Evolutionary conservation across 1,284 basidiomycete species (phyloP).

Genomic region (Waitea zeae): DNA sequence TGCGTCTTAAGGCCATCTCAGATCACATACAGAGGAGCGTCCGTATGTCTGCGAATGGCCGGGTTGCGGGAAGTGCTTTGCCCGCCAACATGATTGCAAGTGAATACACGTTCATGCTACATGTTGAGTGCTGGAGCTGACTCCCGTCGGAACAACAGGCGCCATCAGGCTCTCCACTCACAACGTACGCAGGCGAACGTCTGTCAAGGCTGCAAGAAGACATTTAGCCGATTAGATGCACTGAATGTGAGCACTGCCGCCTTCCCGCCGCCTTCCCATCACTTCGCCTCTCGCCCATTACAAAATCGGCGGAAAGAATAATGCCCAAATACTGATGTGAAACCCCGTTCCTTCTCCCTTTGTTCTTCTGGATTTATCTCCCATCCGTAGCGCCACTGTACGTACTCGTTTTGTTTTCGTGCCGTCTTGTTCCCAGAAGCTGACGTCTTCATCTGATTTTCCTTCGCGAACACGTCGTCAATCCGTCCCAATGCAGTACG

Average conservation of each 20-base stretch:
- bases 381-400: constrained; percentile 17
- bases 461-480: background rate
- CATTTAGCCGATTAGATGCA: constrained; percentile 86
- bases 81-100: constrained; percentile 94
- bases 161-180: constrained; percentile 78
- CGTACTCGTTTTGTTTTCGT: constrained; percentile 9
- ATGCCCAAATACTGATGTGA: background rate
- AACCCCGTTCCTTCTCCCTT: constrained; percentile 1
- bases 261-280: no score
- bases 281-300: background rate
- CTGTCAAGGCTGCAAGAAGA: constrained; percentile 86
- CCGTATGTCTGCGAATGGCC: constrained; percentile 90
- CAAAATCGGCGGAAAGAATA: no score
- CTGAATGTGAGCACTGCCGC: constrained; percentile 86
- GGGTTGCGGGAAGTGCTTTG: constrained; percentile 88
- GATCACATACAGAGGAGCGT: constrained; percentile 92
- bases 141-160: constrained; percentile 20
- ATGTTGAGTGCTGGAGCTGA: constrained; percentile 5
- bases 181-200: constrained; percentile 72
- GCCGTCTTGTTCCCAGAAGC: no score
- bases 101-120: constrained; percentile 21
- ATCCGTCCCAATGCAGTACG: constrained; percentile 31
- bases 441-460: constrained; percentile 3
- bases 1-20: constrained; percentile 56
- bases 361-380: background rate